Evolutionary conservation across 1,139 yeast genomes (phyloP), one percentile per base, ranked within the genome.

Genomic region (Candida frijolesensis): DNA sequence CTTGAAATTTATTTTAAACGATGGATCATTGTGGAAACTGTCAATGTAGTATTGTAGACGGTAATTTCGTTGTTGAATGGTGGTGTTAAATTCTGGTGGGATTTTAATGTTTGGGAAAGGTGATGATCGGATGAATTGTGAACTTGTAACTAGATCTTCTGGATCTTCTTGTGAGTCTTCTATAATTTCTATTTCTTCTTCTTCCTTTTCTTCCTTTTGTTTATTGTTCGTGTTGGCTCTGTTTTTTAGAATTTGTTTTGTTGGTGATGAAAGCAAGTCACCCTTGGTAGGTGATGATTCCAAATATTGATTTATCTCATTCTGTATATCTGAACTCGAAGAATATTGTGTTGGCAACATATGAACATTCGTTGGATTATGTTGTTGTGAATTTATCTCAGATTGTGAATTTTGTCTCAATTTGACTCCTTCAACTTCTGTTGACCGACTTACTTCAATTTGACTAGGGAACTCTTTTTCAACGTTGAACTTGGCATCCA

Each of bases 21-120:
- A 46, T 4, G 60, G 57, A n/a, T 60, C 57, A 14, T 58, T 51
- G 9, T 51, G 34, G 41, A 66, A 64, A 49, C 63, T 64, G 14
- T 60, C 52, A 2, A 57, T 62, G 54, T 66, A 68, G 51, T 64
- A 66, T 33, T 61, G 57, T 14, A 63, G 57, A 16, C 69, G 60
- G 51, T 59, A 67, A 45, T 70, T 70, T 30, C 71, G 60, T 52
- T 71, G 59, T 53, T 71, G 77, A 12, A 73, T 61, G 2, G 65
- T 63, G 4, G 67, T 62, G 6, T 49, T 52, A 11, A 47, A 44
- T 2, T 48, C 19, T 4, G 48, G 32, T 7, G 60, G 59, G 0
- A 57, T 54, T 10, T 42, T 43, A 2, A 53, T 44, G 22, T 45
- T 19, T 27, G 47, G 49, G 8, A 27, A 16, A 4, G 46, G 16